Base-by-base conservation (phyloP, 2,329 filamentous ascomycete genomes). In the Colletotrichum acutatum region DNA sequence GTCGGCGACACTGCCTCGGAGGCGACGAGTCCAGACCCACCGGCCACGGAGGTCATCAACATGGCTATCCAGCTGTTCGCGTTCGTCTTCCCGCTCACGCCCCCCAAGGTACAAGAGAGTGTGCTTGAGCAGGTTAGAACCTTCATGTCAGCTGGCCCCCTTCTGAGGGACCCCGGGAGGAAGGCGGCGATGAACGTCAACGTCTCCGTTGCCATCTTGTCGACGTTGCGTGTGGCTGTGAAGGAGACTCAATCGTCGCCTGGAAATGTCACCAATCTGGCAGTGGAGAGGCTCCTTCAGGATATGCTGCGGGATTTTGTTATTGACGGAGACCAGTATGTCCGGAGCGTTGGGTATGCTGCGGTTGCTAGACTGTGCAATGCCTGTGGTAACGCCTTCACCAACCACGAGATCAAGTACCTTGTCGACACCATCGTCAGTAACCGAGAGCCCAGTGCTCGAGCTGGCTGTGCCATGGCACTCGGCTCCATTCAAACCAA, bases 151-250 rank as follows among this genome's bases (percentile, higher is more conserved):
- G 93, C 95, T 1, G 90, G 91, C 0, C 91, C 90, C 62, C 85
- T 98, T 26, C 94, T 96, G 76, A 90, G 97, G 75, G 97, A 98
- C 77, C 93, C 93, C 1, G 95, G 95, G 6, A 90, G 96, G 64
- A 97, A 94, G 81, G 93, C 95, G 37, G 97, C 97, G 2, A 95
- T 99, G 83, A 93, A 92, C 73, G 93, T 98, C 73, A 99, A 99
- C 78, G 89, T 98, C 75, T 94, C 95, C 0, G 90, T 94, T 46
- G 95, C 96, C 2, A 84, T 99, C 9, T 85, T 97, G 32, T 91
- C 92, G 22, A 92, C 95, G 2, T 87, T 98, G 71, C 94, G 96
- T 76, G 95, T 98, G 30, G 92, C 95, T 11, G 92, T 93, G 9
- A 95, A 92, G 75, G 95, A 98, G 79, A 95, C 93, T 0, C 87